Conservation (phyloP, 1,284 basidiomycete species). For the Puccinia novopanici region DNA sequence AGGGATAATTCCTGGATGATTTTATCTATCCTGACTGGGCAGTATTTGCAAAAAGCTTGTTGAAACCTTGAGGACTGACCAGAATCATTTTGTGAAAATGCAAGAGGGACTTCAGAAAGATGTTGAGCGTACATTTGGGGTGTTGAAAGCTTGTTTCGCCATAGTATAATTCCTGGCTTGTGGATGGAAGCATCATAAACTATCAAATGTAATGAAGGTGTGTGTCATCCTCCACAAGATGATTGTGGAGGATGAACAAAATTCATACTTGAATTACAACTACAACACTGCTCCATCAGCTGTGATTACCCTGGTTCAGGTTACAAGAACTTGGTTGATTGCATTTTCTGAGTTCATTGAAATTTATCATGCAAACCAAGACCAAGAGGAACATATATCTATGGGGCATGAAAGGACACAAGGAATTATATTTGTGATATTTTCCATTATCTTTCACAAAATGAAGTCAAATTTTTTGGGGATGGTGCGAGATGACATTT, state of each 20-base stretch:
- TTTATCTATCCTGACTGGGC: slow-evolving; percentile 34
- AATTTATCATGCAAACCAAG: not conserved
- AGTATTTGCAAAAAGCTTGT: slow-evolving; percentile 5
- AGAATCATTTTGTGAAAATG: slow-evolving; percentile 4
- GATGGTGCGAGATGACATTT: too few species aligned
- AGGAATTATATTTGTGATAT: too few species aligned
- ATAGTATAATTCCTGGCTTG: not conserved
- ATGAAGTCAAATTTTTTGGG: not conserved
- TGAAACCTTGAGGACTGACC: slow-evolving; percentile 2
- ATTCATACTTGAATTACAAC: not conserved
- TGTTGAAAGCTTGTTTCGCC: not conserved
- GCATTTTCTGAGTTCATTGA: not conserved
- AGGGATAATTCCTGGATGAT: slow-evolving; percentile 27
- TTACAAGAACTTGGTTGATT: not conserved
- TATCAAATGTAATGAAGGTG: not conserved
- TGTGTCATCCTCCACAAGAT: slow-evolving; percentile 36
- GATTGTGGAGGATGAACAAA: slow-evolving; percentile 8
- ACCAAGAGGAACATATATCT: too few species aligned
- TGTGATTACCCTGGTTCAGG: not conserved
- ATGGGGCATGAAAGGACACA: too few species aligned
- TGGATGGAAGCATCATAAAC: slow-evolving; percentile 13
- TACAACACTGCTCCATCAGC: not conserved
- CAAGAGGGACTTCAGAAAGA: not conserved
- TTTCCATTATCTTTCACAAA: too few species aligned
- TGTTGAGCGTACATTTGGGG: slow-evolving; percentile 7